These are phyloP conservation scores for Blepharisma stoltei DNA, from an alignment of 73 alveolate species.

Conservation along the genomic window DNA sequence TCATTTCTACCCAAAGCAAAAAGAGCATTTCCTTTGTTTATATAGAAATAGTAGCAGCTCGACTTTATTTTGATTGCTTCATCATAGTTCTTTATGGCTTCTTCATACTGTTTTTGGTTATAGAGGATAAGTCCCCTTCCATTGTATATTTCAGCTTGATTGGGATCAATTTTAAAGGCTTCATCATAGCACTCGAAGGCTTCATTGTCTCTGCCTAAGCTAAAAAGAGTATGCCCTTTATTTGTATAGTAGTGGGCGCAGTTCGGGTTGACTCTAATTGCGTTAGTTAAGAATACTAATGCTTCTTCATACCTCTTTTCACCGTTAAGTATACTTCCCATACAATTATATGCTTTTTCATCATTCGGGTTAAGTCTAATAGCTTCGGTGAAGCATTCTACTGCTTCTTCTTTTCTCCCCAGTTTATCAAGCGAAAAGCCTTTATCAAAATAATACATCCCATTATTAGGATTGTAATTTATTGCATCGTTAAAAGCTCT, in stretches of 20 bases:
- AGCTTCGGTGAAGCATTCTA: too few relatives aligned
- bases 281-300: too few relatives aligned
- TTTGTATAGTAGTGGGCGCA: not conserved
- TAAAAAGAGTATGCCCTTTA: not conserved
- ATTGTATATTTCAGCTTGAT: not conserved
- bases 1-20: not conserved
- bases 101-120: not conserved
- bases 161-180: not conserved
- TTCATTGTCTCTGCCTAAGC: not conserved
- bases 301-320: too few relatives aligned
- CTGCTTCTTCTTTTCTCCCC: too few relatives aligned
- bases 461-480: not conserved
- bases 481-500: not conserved
- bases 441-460: too few relatives aligned
- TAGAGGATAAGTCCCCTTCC: not conserved
- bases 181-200: not conserved
- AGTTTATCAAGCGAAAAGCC: too few relatives aligned
- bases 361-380: not conserved
- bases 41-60: not conserved
- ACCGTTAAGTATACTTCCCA: too few relatives aligned
- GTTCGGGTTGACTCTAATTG: too few relatives aligned
- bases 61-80: not conserved
- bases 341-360: not conserved
- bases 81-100: not conserved
- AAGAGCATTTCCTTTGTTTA: not conserved